Evolutionary conservation across 2,329 filamentous ascomycete genomes (phyloP), one percentile per base, ranked within the genome.

Genomic region (Ascochyta lentis): DNA sequence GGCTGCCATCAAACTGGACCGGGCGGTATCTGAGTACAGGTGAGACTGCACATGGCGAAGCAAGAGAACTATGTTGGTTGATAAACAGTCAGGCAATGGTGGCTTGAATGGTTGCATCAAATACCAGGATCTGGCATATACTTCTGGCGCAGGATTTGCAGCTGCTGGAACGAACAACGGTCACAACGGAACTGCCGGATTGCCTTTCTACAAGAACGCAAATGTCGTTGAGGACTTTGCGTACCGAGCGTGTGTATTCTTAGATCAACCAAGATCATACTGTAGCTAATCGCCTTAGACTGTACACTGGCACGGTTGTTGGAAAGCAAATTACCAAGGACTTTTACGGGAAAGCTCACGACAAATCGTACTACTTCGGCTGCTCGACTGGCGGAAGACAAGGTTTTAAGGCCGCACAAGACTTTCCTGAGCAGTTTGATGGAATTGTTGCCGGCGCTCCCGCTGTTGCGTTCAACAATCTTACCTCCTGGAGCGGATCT

Each of bases 181-280:
- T 1, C 77, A 80, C 52, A 76, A 79, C 48, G 78, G 78, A 8
- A 76, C 72, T 5, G 76, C 73, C 3, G 81, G 81, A n/a, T 50
- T 67, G 23, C 71, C 79, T 0, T 83, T 83, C 59, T 77, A 79
- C 45, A 71, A 78, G 16, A 79, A 81, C 22, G 66, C 76, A 0
- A 79, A 80, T 16, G 73, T 81, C 8, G 61, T 83, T 1, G 72
- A 76, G 33, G 81, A 83, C 56, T 83, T 81, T 59, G 79, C 78
- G 9, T 82, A 78, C 53, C 73, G 78, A 16, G 76, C 78, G 42
- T 69, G 49, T 60, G 68, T 60, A 26, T 8, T 22, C 34, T n/a
- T 2, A 12, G 6, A 16, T n/a, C 0, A 10, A 23, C 16, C 12
- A 38, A 7, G 37, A 4, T 2, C 3, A n/a, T 9, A 26, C 0